Percentiles rank a stretch among this genome's conserved stretches.
These are phyloP conservation scores for Apiotrichum sp. DNA, from an alignment of 1,284 basidiomycete genomes.

Conservation along the genomic window DNA sequence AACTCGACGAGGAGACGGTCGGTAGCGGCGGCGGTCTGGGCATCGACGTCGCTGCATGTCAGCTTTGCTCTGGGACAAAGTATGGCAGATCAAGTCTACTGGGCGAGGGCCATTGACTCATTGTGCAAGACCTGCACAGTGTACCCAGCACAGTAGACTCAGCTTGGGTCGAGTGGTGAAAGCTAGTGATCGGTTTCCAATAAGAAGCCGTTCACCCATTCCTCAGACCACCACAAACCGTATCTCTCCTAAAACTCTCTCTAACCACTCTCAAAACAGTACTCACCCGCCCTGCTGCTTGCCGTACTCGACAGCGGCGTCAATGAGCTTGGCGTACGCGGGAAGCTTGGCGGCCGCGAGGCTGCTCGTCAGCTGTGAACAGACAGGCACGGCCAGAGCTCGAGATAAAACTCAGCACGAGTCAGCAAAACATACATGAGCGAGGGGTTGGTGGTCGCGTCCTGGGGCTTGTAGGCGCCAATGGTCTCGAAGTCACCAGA, in stretches of 20 bases:
- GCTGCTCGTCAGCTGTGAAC: conserved; percentile 51
- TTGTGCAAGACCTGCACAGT: too few species aligned
- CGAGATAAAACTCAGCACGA: background rate
- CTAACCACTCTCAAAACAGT: background rate
- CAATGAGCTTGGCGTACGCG: conserved; percentile 75
- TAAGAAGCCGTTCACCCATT: too few species aligned
- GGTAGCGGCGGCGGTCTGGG: conserved; percentile 67
- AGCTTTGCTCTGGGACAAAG: too few species aligned
- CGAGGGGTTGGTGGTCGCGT: conserved; percentile 90
- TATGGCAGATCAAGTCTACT: too few species aligned
- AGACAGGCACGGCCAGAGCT: conserved; percentile 1
- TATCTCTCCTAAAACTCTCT: too few species aligned
- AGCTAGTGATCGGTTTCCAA: too few species aligned
- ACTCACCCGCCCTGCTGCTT: conserved; percentile 66
- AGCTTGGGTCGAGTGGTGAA: too few species aligned
- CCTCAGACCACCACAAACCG: too few species aligned
- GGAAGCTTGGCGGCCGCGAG: conserved; percentile 89
- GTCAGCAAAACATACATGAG: conserved; percentile 47
- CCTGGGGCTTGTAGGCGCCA: conserved; percentile 88
- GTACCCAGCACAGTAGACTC: too few species aligned
- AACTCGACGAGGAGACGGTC: conserved; percentile 96
- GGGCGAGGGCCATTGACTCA: too few species aligned
- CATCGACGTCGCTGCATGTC: conserved; percentile 54
- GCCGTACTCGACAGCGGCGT: conserved; percentile 72
- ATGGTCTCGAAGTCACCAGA: conserved; percentile 65